Base-by-base conservation (phyloP, 768 basidiomycete genomes). In the Leccinum broughii region DNA sequence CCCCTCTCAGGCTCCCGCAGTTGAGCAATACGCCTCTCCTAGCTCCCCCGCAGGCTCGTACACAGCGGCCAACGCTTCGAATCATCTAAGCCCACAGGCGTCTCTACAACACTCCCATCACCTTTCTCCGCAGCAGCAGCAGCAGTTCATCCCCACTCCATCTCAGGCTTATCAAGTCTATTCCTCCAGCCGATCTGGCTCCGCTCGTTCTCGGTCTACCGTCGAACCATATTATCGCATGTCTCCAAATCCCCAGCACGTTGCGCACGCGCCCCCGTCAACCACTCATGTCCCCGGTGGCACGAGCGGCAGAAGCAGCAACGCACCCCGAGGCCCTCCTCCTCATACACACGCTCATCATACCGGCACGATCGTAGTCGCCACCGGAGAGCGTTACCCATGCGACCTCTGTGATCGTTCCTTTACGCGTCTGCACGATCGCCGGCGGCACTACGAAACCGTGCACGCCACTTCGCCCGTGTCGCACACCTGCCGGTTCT, bases 341-440 rank as follows among this genome's bases (percentile, higher is more conserved):
- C 52, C 51, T 17, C 60, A 58, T 6, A 1, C 56, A 41, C 62
- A 62, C 39, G 7, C 28, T 30, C 41, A 4, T 49, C 67, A 69
- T n/a, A 56, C 63, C 3, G 28, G 61, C 39, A 68, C 64, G 26
- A 57, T 67, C 11, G 51, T 55, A 10, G 63, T 37, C 7, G 58
- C 72, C 6, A 59, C 73, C 7, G 81, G 81, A 53, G 89, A 90
- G 68, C 84, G 88, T 41, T 89, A 81, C 76, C 78, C 81, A 58
- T 92, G 90, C 76, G 84, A 88, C 59, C 81, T 83, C 64, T 92
- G 90, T 72, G 85, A 86, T 55, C 88, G 88, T 74, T 87, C 89
- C 26, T 92, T 92, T 72, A 90, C 89, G 35, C 84, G 90, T 62
- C 81, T 87, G 59, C 89, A 92, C 73, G 90, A 93, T 75, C 83